These are phyloP conservation scores for Mentha longifolia DNA, from an alignment of 257 asterid species.

Conservation along the genomic window DNA sequence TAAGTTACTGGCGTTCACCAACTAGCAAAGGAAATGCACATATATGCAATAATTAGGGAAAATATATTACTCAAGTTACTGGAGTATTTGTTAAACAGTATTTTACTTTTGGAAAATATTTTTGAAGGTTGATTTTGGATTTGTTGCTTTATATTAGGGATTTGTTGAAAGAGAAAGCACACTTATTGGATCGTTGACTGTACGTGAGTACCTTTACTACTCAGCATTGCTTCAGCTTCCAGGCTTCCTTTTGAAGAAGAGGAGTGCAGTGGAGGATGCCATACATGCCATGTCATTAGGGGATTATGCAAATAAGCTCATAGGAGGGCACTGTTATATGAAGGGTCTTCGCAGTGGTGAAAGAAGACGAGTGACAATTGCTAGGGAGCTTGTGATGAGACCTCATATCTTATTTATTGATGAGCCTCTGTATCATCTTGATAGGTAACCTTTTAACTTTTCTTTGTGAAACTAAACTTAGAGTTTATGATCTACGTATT, in stretches of 20 bases:
- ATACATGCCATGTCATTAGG: constrained; percentile 91
- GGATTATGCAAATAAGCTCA: constrained; percentile 88
- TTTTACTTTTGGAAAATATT: not conserved
- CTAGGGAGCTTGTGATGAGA: constrained; percentile 97
- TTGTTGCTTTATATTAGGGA: constrained; percentile 56
- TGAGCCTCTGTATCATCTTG: constrained; percentile 98
- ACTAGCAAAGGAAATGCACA: not conserved
- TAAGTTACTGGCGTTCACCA: not conserved
- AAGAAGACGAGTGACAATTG: constrained; percentile 92
- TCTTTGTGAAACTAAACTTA: not conserved
- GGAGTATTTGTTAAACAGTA: no score
- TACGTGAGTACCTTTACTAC: constrained; percentile 98
- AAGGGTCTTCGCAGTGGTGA: constrained; percentile 95
- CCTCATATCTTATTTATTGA: constrained; percentile 90
- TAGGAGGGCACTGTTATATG: constrained; percentile 93
- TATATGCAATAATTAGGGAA: not conserved
- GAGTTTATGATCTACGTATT: no score
- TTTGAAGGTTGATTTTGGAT: constrained; percentile 25
- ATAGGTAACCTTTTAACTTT: constrained; percentile 60
- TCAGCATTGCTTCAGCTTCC: constrained; percentile 97
- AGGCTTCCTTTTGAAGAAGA: constrained; percentile 74
- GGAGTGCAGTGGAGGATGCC: constrained; percentile 89
- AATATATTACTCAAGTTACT: no score
- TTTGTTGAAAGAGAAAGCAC: constrained; percentile 88
- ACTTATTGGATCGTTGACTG: constrained; percentile 92